Conservation (phyloP, 208 protist genomes). For the Acanthamoeba royreba region DNA sequence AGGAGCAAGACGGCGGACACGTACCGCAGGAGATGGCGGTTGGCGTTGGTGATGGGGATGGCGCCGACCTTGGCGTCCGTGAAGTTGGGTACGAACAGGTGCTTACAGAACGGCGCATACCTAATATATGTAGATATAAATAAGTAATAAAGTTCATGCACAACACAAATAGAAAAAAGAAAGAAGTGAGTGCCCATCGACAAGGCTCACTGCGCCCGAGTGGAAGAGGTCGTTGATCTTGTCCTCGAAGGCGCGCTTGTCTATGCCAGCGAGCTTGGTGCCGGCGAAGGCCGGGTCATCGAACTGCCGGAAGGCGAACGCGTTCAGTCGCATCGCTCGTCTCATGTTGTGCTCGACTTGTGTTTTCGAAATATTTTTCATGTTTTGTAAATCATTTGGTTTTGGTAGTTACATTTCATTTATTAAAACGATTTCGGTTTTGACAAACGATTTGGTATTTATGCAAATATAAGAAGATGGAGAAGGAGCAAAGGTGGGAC, state of each 20-base stretch:
- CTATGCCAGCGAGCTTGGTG: not conserved
- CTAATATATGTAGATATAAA: not conserved
- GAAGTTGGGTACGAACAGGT: conserved; percentile 16
- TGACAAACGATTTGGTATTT: no score
- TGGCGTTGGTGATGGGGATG: not conserved
- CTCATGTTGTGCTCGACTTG: not conserved
- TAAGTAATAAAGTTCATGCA: no score
- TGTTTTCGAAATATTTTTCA: no score
- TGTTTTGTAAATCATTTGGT: no score
- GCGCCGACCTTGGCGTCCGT: not conserved
- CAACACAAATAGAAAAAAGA: not conserved
- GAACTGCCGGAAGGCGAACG: not conserved
- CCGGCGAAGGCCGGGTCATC: not conserved
- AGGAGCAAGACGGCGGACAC: not conserved
- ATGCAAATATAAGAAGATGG: no score
- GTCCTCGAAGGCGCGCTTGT: not conserved
- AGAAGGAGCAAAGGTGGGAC: no score
- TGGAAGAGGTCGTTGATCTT: not conserved
- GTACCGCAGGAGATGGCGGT: not conserved
- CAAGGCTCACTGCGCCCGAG: not conserved
- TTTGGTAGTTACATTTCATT: no score
- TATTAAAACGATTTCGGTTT: no score
- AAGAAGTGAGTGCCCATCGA: not conserved
- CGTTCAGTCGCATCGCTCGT: not conserved
- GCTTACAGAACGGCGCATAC: conserved; percentile 6